Conservation (phyloP, 495 filamentous ascomycete genomes). For the Daldinia vernicosa region DNA sequence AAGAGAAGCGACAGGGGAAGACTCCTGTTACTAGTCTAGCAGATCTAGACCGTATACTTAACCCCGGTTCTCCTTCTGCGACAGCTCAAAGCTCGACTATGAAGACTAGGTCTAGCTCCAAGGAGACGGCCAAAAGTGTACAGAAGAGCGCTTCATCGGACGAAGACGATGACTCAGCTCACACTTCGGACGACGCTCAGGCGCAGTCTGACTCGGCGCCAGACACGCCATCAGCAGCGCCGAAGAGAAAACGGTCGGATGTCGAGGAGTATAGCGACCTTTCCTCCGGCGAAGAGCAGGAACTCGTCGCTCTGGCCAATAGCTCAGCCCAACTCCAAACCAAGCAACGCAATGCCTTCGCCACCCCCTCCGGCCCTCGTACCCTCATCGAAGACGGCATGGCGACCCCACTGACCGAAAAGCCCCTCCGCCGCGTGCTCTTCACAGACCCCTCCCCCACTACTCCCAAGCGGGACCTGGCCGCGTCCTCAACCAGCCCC, state of each 20-base stretch:
- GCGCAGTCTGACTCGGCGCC: slow-evolving; percentile 1
- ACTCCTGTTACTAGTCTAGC: slow-evolving; percentile 29
- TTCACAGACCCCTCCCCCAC: slow-evolving; percentile 26
- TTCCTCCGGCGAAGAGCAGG: slow-evolving; percentile 37
- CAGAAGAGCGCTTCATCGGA: not conserved
- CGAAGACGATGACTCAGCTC: slow-evolving; percentile 9
- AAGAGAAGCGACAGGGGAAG: slow-evolving; percentile 34
- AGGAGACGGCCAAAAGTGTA: not conserved
- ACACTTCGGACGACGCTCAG: not conserved
- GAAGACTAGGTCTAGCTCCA: not conserved
- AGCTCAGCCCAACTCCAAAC: slow-evolving; percentile 18
- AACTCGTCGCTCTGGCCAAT: slow-evolving; percentile 27
- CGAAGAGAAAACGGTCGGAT: slow-evolving; percentile 35
- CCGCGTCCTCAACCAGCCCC: not conserved
- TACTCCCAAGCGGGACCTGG: slow-evolving; percentile 4
- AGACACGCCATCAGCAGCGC: not conserved
- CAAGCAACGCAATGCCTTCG: slow-evolving; percentile 22
- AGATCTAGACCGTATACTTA: slow-evolving; percentile 20
- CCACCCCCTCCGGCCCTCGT: slow-evolving; percentile 11
- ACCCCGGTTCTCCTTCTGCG: slow-evolving; percentile 15
- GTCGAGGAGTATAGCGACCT: slow-evolving; percentile 40
- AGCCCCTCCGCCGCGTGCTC: slow-evolving; percentile 35
- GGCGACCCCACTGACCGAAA: slow-evolving; percentile 42
- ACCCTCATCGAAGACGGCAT: slow-evolving; percentile 28
- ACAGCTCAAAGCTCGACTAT: not conserved